Base-by-base conservation (phyloP, 2,329 filamentous ascomycete genomes). In the Neonectria magnoliae region DNA sequence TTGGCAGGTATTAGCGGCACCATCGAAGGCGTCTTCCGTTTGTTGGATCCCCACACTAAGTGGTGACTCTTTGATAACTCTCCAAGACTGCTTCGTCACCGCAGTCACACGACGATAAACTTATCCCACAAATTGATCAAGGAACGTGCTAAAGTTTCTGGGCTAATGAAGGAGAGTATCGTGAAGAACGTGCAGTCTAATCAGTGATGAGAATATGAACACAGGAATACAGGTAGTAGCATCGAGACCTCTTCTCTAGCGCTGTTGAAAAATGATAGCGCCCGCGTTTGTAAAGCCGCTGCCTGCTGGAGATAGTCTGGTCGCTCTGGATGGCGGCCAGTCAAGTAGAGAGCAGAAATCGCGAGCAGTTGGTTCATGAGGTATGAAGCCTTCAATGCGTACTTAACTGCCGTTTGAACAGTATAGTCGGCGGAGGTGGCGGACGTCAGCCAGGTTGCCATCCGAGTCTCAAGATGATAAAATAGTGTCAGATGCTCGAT, bases 361-460 rank as follows among this genome's bases (percentile, higher is more conserved):
- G 66, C 66, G 4, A 68, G 61, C 1, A 67, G 54, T 9, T 68
- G 57, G 20, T 68, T 68, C 66, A 68, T 65, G 0, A 68, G 41
- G 20, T 68, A 68, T 2, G 66, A 61, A 1, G 57, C 57, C 13
- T 62, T 55, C 1, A 68, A 27, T 2, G 65, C 61, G 3, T 48
- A 22, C 2, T 42, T 38, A 6, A 67, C 3, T 2, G 56, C 48
- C 29, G 18, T 14, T 14, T 22, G 16, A 16, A 53, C 5, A 3
- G 62, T 51, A 2, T 51, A 52, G 14, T 48, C 20, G 1, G 57
- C 20, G 2, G n/a, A 31, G 1, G 38, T 29, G 1, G 47, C 53
- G 11, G 60, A 44, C 18, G 57, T 64, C 57, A 68, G 48, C 51
- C 47, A 54, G 1, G 53, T 18, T 11, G 10, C 13, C 48, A 65